Base-by-base conservation (phyloP, 1,284 basidiomycete genomes). In the Tilletia horrida region DNA sequence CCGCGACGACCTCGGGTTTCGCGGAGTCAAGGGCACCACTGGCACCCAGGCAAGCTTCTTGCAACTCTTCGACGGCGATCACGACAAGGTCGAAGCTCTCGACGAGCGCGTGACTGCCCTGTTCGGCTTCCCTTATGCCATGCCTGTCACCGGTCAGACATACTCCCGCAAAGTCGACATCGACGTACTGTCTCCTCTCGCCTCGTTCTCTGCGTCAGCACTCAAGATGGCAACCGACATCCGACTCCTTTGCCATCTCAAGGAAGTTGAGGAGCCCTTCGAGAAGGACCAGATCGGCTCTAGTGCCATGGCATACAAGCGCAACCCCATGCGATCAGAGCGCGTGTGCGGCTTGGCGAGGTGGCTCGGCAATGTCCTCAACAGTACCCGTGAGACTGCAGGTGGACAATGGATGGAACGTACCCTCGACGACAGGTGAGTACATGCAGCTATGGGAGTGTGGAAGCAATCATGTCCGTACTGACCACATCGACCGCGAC, bases 191-290 rank as follows among this genome's bases (percentile, higher is more conserved):
- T 88, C 89, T 0, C 90, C 93, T 1, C 86, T 98, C 47, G 90
- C 93, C 7, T 92, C 90, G 18, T 87, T 99, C 68, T 93, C 93
- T 40, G 93, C 93, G 0, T 95, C 94, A 2, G 94, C 95, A 0
- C 93, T 97, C 85, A 98, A 99, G 85, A 92, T 99, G 76, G 94
- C 91, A 0, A 98, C 95, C 1, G 96, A 98, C 82, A 89, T 98
- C 70, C 97, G 80, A 35, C 73, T 81, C 13, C 69, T 81, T 29
- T 81, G 80, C 69, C 76, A 80, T 68, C 68, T 81, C 13, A 81
- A 99, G 86, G 96, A 98, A 87, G 86, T 99, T 61, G 96, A 99
- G 84, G 96, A 99, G 82, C 96, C 96, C 0, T 98, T 98, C 82
- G 96, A 99, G 83, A 92, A 93, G 73, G 95, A 95, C 65, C 96